A percentile compares a stretch with the other conserved stretches of the same genome.
Evolutionary conservation across 352 stramenopile species (phyloP).

Genomic region (Pilasporangium apinafurcum): DNA sequence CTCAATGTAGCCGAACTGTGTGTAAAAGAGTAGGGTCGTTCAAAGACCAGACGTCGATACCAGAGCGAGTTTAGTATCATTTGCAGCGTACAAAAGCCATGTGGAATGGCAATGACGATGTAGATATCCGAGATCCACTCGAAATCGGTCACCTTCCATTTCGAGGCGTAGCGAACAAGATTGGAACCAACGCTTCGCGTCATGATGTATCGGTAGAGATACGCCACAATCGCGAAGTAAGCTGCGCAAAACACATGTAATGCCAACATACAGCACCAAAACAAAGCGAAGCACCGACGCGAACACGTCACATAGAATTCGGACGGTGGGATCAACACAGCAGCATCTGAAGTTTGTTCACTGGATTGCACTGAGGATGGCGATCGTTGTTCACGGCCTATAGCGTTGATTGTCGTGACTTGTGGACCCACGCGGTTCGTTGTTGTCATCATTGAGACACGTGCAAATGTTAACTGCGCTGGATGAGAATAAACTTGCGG

Average conservation of each 20-base stretch:
- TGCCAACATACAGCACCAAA: conserved; percentile 3
- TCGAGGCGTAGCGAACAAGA: conserved; percentile 6
- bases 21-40: not conserved
- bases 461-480: too few relatives aligned
- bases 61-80: conserved; percentile 6
- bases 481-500: too few relatives aligned
- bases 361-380: not conserved
- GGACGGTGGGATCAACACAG: not conserved
- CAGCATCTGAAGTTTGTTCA: not conserved
- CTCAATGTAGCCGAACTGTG: not conserved
- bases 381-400: not conserved
- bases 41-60: conserved; percentile 5
- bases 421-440: not conserved
- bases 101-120: conserved; percentile 2
- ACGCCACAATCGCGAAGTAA: conserved; percentile 6
- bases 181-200: conserved; percentile 7
- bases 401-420: not conserved
- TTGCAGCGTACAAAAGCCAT: conserved; percentile 5
- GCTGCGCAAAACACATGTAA: conserved; percentile 3
- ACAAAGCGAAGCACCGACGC: conserved; percentile 3
- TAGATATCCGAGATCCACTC: conserved; percentile 6
- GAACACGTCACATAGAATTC: conserved; percentile 7
- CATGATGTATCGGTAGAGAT: conserved; percentile 14
- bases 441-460: not conserved
- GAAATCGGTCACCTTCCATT: conserved; percentile 1